Base-by-base conservation (phyloP, 2,329 filamentous ascomycete genomes). In the Aspergillus latus region DNA sequence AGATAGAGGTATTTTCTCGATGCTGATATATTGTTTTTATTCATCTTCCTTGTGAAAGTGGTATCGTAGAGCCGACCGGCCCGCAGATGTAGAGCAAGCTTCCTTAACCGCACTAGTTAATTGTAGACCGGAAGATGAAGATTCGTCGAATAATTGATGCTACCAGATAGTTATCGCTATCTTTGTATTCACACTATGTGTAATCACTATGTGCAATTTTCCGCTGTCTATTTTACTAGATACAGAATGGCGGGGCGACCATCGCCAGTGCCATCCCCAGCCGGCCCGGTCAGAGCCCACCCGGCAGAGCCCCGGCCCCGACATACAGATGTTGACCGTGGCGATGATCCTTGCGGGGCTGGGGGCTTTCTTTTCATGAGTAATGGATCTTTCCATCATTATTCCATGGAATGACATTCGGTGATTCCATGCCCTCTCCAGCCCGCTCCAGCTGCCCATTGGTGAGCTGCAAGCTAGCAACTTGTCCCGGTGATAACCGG, bases 1-100 rank as follows among this genome's bases (percentile, higher is more conserved):
- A 21, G 21, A 21, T 21, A 21, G 21, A 21, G 51, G 74, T 74
- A 21, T 21, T 21, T 21, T 3, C 21, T 21, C 21, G 3, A 21
- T 21, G 21, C 21, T 21, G 21, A 21, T 21, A 2, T 3, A 21
- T 3, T 16, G 16, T 21, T 21, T 21, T 21, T 21, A n/a, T 21
- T 21, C 21, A 21, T 21, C 21, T 21, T 21, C 21, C 21, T 21
- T 21, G 3, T 21, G 21, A 21, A 21, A 21, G 21, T 21, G 21
- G 21, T 21, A 21, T 21, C 21, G 21, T 21, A 21, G 21, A 21
- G 21, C 21, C 21, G 2, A 21, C 34, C 13, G 34, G 13, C 13
- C 10, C 11, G 4, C 21, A 21, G 21, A 21, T 21, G 21, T 21
- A 21, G 21, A 34, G 32, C 32, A 11, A 11, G 32, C 7, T 8